Conservation (phyloP, 2,329 filamentous ascomycete species). For the Venturia oleaginea region DNA sequence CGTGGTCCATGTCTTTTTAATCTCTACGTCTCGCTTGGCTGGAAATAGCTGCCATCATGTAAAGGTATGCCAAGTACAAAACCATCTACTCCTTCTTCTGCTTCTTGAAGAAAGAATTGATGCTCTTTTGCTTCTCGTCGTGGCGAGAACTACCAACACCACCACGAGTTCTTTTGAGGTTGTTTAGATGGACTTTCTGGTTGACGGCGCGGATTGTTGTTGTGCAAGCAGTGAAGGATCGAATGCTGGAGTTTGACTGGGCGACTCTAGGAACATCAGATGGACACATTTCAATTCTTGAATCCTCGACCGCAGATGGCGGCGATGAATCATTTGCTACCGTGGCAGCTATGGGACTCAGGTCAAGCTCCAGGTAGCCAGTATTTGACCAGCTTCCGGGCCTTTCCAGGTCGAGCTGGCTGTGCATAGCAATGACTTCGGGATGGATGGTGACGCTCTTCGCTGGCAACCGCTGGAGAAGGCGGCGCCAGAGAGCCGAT, state of each 20-base stretch:
- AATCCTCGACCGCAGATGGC: neutral
- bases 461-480: constrained; percentile 48
- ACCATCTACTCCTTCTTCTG: neutral
- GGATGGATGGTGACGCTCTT: constrained; percentile 37
- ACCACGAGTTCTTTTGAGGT: constrained; percentile 72
- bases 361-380: constrained; percentile 43
- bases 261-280: neutral
- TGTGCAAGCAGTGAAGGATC: constrained; percentile 28
- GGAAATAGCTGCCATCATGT: no score
- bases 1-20: no score
- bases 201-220: constrained; percentile 56
- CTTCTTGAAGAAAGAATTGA: constrained; percentile 61
- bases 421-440: constrained; percentile 26
- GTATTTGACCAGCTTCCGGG: constrained; percentile 58
- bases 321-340: neutral
- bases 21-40: no score
- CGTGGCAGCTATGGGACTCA: neutral
- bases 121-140: constrained; percentile 65
- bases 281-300: no score
- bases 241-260: neutral
- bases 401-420: constrained; percentile 34
- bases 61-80: neutral
- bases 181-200: constrained; percentile 58
- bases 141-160: constrained; percentile 72
- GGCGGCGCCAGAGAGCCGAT: constrained; percentile 53